These are phyloP conservation scores for Collybia sp. DNA, from an alignment of 768 basidiomycete genomes.

Conservation along the genomic window DNA sequence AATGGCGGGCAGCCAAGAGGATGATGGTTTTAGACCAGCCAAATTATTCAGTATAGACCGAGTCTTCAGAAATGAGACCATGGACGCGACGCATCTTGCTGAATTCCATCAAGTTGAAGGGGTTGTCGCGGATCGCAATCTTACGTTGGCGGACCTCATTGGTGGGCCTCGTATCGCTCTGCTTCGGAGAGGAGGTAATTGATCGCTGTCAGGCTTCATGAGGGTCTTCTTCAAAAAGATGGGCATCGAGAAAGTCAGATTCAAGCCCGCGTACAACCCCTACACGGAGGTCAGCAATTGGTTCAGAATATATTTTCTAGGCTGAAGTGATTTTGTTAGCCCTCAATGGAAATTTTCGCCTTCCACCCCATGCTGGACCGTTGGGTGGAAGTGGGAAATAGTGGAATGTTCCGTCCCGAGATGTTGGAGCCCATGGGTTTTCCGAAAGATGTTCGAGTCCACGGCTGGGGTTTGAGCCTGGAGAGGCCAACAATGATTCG, in stretches of 20 bases:
- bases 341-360: constrained; percentile 96
- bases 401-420: constrained; percentile 99
- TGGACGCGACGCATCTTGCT: constrained; percentile 96
- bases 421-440: constrained; percentile 99
- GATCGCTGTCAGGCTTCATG: constrained; percentile 77
- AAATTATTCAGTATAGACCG: constrained; percentile 97
- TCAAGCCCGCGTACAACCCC: constrained; percentile 99
- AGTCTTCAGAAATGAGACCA: constrained; percentile 98
- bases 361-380: constrained; percentile 92
- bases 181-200: no score
- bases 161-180: constrained; percentile 39
- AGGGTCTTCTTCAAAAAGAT: constrained; percentile 97
- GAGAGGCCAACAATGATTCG: constrained; percentile 99
- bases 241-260: constrained; percentile 89
- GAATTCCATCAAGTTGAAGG: constrained; percentile 99
- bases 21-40: constrained; percentile 84
- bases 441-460: constrained; percentile 92
- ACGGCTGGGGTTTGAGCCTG: constrained; percentile 93
- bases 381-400: constrained; percentile 99
- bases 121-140: constrained; percentile 89
- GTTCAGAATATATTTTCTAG: background rate
- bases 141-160: constrained; percentile 94
- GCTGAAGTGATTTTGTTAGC: constrained; percentile 37
- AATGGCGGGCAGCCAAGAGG: constrained; percentile 20
- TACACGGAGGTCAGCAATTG: constrained; percentile 78